Conservation (phyloP, 129 eudicot species). For the Helianthus tuberosus region DNA sequence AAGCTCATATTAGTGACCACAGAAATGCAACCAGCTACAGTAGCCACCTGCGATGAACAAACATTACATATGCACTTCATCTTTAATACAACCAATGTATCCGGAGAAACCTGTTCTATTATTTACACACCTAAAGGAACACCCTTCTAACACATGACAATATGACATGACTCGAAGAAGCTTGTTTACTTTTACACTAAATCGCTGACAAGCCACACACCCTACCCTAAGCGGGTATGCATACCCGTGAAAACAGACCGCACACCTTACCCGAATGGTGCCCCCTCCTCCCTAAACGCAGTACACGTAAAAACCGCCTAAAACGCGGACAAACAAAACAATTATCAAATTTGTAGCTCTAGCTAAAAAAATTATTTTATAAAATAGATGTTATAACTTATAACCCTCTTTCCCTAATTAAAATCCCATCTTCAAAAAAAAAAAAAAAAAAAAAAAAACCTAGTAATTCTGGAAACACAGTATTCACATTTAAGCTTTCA, state of each 20-base stretch:
- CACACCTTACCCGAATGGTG: too few species aligned
- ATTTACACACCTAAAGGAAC: conserved; percentile 4
- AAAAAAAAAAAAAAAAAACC: not conserved
- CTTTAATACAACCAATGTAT: conserved; percentile 14
- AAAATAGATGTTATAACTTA: not conserved
- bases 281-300: not conserved
- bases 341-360: not conserved
- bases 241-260: too few species aligned
- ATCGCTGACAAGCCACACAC: not conserved
- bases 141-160: not conserved
- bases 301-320: not conserved
- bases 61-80: conserved; percentile 30
- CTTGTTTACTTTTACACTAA: not conserved
- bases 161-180: not conserved
- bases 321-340: not conserved
- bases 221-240: too few species aligned
- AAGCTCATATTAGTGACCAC: conserved; percentile 60
- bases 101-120: conserved; percentile 11
- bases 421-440: not conserved
- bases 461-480: conserved; percentile 18
- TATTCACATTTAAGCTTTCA: not conserved
- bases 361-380: not conserved
- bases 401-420: not conserved
- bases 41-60: conserved; percentile 42
- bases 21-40: conserved; percentile 31